Evolutionary conservation across 208 protist species (phyloP), one percentile per base, ranked within the genome.

Genomic region (Strigomonas culicis): DNA sequence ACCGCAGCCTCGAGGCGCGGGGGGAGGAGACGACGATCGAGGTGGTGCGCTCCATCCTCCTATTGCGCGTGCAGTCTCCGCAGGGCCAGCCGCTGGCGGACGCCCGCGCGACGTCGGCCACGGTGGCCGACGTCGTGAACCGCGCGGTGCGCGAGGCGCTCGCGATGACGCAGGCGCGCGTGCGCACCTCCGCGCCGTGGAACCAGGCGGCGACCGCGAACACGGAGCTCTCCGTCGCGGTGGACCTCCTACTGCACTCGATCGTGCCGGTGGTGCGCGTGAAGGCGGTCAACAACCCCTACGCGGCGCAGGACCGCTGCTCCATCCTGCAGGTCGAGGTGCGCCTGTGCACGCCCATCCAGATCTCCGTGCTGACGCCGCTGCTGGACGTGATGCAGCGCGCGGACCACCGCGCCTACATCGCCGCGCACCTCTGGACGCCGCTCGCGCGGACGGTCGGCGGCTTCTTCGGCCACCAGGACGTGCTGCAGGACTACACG

Each of bases 201-300:
- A 79, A 75, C 59, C 41, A 62, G 46, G 59, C 56, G 6, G 32
- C 17, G 1, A 68, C 32, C 8, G 34, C 50, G 7, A 85, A 83
- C 64, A 34, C 36, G 3, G 60, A 75, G 4, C 36, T 89, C 25
- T 70, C 73, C 15, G 71, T 63, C 27, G 79, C 82, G 19, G 64
- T 85, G 6, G 79, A 82, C 22, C 63, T 85, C 47, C 64, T 85
- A 11, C 56, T 89, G 19, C 77, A 85, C 68, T 57, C 72, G 47
- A 25, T 85, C 19, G 56, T 75, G 41, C 69, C 66, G 34, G 19
- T 31, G 6, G 72, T 78, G n/a, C 4, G 27, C 46, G 74, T 84
- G 34, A 46, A 63, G 43, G 49, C 52, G 10, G 31, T 63, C 36
- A 31, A 39, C 25, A 66, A 50, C 43, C 57, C 60, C 21, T 50